Percentiles rank a stretch among this genome's conserved stretches.
These are phyloP conservation scores for Puccinia polysora DNA, from an alignment of 1,284 basidiomycete species.

Conservation along the genomic window DNA sequence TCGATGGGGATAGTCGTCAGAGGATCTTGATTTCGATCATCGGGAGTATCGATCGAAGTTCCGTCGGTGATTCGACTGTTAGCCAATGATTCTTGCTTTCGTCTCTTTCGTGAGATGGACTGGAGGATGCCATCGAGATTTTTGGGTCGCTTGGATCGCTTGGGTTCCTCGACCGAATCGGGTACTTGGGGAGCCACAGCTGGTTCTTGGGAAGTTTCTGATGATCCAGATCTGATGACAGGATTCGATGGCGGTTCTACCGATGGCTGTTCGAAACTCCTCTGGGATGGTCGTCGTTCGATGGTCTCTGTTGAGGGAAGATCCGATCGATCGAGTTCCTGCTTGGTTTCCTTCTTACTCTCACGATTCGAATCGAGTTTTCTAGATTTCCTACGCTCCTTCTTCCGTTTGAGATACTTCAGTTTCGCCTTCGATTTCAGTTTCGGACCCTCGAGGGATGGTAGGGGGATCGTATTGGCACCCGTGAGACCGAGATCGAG, in stretches of 20 bases:
- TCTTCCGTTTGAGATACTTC: constrained; percentile 65
- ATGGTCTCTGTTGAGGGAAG: not conserved
- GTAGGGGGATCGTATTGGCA: constrained; percentile 35
- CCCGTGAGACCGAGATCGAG: constrained; percentile 34
- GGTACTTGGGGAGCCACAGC: not conserved
- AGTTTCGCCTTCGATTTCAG: constrained; percentile 61
- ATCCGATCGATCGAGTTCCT: constrained; percentile 15
- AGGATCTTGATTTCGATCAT: not conserved
- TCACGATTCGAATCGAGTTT: constrained; percentile 53
- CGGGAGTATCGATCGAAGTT: not conserved
- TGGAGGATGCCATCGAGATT: constrained; percentile 32
- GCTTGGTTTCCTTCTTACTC: constrained; percentile 50
- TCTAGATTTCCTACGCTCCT: constrained; percentile 61
- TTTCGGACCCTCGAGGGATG: constrained; percentile 42
- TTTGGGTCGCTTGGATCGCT: constrained; percentile 24
- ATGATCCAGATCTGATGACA: not conserved
- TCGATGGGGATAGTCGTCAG: not conserved
- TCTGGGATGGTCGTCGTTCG: not conserved
- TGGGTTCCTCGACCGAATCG: not conserved
- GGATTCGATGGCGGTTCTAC: not conserved
- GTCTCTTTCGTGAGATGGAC: constrained; percentile 24
- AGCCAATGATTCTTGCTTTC: constrained; percentile 9
- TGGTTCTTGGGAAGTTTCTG: not conserved
- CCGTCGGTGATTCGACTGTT: not conserved
- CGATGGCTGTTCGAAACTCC: not conserved